Percentiles rank a stretch among this genome's conserved stretches.
phyloP scores from a whole-genome alignment of 305 asterid genomes.

The Fraxinus angustifolia region DNA sequence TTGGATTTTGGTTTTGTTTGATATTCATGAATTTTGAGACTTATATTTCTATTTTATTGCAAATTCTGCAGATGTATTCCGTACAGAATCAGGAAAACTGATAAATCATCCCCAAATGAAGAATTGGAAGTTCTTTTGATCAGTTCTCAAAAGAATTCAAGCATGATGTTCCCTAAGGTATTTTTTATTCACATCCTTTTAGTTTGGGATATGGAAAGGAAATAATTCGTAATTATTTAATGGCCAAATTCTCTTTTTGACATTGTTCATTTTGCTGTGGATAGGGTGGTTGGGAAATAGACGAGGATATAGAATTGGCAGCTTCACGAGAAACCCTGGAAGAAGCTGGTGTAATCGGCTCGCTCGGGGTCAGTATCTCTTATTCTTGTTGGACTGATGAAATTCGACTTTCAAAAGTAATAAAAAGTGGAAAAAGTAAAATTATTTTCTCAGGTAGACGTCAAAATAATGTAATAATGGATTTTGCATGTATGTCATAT shows the following conservation, averaged over 20 bases:
- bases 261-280: constrained; percentile 22
- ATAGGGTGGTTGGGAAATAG: constrained; percentile 98
- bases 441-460: neutral
- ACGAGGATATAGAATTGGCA: constrained; percentile 77
- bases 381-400: neutral
- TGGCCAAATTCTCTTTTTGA: neutral
- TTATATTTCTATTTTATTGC: neutral
- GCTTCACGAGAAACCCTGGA: constrained; percentile 81
- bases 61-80: constrained; percentile 74
- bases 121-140: constrained; percentile 75
- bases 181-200: neutral
- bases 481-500: neutral
- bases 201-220: neutral
- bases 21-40: too few relatives aligned
- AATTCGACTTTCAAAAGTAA: neutral
- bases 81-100: constrained; percentile 43
- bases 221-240: neutral
- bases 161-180: constrained; percentile 88
- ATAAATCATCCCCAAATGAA: constrained; percentile 30
- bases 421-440: neutral
- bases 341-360: constrained; percentile 85
- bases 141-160: constrained; percentile 67
- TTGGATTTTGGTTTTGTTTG: neutral
- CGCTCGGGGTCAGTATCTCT: constrained; percentile 50
- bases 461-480: neutral